These are phyloP conservation scores for Salicornia ramosissima DNA, from an alignment of 148 eudicot species.

Conservation along the genomic window DNA sequence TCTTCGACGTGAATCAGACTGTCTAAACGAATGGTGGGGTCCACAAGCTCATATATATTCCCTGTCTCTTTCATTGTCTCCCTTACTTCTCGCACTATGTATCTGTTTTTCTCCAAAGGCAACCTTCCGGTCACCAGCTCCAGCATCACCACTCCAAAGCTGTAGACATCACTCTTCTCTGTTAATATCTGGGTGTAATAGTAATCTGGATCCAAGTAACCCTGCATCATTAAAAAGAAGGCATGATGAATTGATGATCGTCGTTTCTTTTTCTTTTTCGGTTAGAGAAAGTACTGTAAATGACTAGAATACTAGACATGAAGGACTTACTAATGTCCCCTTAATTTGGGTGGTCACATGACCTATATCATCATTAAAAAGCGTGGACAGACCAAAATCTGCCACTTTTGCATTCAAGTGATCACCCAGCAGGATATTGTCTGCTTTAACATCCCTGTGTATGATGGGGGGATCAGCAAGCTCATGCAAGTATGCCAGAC, in stretches of 20 bases:
- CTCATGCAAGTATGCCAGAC: constrained; percentile 86
- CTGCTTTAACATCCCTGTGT: constrained; percentile 85
- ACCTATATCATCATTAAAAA: constrained; percentile 44
- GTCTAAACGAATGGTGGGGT: constrained; percentile 32
- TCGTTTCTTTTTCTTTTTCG: background rate
- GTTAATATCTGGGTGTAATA: constrained; percentile 55
- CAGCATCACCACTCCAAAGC: constrained; percentile 51
- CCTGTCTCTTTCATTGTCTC: constrained; percentile 34
- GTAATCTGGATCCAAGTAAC: constrained; percentile 72
- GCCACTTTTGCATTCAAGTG: constrained; percentile 80
- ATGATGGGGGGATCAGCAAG: constrained; percentile 89
- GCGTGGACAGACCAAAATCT: constrained; percentile 84
- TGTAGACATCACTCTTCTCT: constrained; percentile 61
- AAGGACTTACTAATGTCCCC: constrained; percentile 74
- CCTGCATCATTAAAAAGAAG: constrained; percentile 36
- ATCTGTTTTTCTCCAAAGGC: constrained; percentile 52
- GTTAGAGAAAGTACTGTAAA: background rate
- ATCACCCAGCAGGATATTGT: constrained; percentile 74
- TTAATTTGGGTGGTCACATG: constrained; percentile 92
- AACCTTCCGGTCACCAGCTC: constrained; percentile 55
- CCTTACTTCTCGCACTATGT: constrained; percentile 54
- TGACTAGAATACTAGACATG: background rate
- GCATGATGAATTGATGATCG: background rate
- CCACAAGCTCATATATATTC: constrained; percentile 38
- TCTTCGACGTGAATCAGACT: constrained; percentile 39